Percentiles rank a stretch among this genome's conserved stretches.
Evolutionary conservation across 208 protist species (phyloP).

Genomic region (Zelonia costaricensis): DNA sequence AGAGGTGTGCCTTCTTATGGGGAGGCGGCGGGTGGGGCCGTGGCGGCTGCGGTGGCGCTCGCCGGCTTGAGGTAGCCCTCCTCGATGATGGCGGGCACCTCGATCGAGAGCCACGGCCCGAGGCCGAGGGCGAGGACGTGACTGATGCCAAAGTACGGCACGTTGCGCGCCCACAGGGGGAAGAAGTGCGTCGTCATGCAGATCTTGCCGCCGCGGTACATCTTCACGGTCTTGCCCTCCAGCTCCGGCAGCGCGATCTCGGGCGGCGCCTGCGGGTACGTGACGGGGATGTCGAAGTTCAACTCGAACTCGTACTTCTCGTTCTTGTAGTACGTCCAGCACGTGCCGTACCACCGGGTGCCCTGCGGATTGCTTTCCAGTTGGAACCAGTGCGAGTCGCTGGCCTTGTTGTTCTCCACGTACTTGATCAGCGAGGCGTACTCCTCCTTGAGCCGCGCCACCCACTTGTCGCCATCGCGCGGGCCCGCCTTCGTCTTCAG

Average conservation of each 20-base stretch:
- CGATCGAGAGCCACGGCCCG: conserved; percentile 97
- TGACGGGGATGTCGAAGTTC: conserved; percentile 97
- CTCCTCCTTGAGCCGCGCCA: conserved; percentile 97
- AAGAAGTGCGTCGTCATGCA: conserved; percentile 98
- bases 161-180: conserved; percentile 97
- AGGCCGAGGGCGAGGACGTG: conserved; percentile 97
- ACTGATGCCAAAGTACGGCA: conserved; percentile 97
- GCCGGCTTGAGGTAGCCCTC: conserved; percentile 78
- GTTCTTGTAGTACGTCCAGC: conserved; percentile 96
- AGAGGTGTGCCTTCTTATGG: no score
- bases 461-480: conserved; percentile 95
- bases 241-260: conserved; percentile 97
- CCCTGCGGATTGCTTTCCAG: conserved; percentile 95
- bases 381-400: conserved; percentile 96
- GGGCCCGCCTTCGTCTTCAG: conserved; percentile 95
- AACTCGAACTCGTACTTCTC: conserved; percentile 97
- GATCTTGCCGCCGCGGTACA: conserved; percentile 98
- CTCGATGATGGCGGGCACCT: conserved; percentile 96
- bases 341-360: conserved; percentile 97
- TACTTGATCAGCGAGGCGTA: conserved; percentile 96
- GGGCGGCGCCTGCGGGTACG: conserved; percentile 95
- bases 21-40: no score
- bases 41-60: conserved; percentile 2
- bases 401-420: conserved; percentile 96
- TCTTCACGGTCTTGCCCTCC: conserved; percentile 98